These are phyloP conservation scores for Tetracladium marchalianum DNA, from an alignment of 495 filamentous ascomycete species.

Conservation along the genomic window DNA sequence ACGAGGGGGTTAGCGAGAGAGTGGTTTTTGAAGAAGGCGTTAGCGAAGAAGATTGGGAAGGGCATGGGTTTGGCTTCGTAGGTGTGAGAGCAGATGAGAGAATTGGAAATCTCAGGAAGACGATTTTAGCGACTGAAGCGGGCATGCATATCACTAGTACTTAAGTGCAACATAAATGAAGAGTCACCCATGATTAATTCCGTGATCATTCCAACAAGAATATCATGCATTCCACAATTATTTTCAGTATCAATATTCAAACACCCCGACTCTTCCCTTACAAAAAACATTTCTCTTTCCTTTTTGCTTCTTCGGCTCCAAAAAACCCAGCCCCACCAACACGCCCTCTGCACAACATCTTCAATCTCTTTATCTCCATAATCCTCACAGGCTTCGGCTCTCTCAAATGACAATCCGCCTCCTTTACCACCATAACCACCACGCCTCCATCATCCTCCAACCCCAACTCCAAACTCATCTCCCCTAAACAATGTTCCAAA, in stretches of 20 bases:
- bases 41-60: constrained; percentile 77
- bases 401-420: constrained; percentile 20
- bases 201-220: too few species aligned
- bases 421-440: constrained; percentile 16
- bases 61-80: constrained; percentile 62
- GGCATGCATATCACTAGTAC: too few species aligned
- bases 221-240: too few species aligned
- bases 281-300: too few species aligned
- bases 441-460: background rate
- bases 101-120: background rate
- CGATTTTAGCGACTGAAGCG: too few species aligned
- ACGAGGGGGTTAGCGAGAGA: constrained; percentile 78
- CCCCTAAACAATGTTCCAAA: too few species aligned
- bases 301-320: too few species aligned
- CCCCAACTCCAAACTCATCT: too few species aligned
- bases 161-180: too few species aligned
- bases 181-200: too few species aligned
- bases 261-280: too few species aligned
- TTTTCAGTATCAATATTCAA: too few species aligned
- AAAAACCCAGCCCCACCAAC: background rate
- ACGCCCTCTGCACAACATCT: constrained; percentile 16
- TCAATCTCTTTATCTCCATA: constrained; percentile 25
- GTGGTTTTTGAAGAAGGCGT: constrained; percentile 80
- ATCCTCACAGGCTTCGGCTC: constrained; percentile 26
- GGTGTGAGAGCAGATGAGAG: background rate